Conservation (phyloP, 495 filamentous ascomycete genomes). For the Parathielavia hyrcaniae region DNA sequence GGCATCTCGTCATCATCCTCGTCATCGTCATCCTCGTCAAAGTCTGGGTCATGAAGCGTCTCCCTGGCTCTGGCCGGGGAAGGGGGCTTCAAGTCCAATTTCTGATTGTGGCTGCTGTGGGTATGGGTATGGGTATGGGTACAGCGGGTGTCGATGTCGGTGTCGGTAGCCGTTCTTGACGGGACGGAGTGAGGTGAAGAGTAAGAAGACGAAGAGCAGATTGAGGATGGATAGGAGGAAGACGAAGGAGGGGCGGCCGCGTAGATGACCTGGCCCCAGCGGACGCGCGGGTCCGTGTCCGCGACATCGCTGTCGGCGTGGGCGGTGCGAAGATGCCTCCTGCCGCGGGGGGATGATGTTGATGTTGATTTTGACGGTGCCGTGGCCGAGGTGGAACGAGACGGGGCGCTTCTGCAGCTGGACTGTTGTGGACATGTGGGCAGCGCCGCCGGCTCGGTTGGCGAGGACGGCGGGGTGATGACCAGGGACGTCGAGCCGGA, state of each 20-base stretch:
- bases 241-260: neutral
- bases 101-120: neutral
- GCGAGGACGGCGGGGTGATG: conserved; percentile 19
- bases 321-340: neutral
- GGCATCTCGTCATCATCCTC: conserved; percentile 12
- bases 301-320: neutral
- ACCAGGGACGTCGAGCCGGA: conserved; percentile 7
- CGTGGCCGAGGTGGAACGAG: conserved; percentile 7
- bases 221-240: no score
- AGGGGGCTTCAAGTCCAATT: neutral
- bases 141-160: neutral
- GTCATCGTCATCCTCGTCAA: neutral
- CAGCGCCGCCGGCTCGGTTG: neutral
- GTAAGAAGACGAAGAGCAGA: no score
- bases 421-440: neutral
- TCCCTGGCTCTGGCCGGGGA: neutral
- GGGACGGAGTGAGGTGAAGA: neutral
- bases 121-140: neutral
- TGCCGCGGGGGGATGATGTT: no score
- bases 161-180: neutral
- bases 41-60: neutral
- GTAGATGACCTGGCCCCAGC: conserved; percentile 14
- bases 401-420: neutral
- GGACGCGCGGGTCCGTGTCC: neutral
- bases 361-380: neutral